These are phyloP conservation scores for Solanum verrucosum DNA, from an alignment of 257 asterid genomes.

Conservation along the genomic window DNA sequence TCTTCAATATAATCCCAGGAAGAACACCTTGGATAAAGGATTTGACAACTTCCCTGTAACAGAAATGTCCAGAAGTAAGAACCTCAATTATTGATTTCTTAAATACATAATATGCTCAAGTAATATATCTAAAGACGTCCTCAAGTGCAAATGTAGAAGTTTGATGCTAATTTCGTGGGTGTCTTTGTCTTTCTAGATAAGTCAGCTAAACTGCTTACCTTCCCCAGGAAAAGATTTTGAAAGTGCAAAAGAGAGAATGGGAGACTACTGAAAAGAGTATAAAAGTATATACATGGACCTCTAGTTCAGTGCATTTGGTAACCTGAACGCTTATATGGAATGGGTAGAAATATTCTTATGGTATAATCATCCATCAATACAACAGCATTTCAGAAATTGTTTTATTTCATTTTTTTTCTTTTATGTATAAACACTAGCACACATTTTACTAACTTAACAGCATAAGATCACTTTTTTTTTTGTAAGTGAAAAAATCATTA, in stretches of 20 bases:
- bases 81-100: neutral
- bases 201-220: neutral
- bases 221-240: neutral
- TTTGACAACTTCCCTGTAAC: conserved; percentile 11
- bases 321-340: neutral
- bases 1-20: conserved; percentile 13
- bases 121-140: neutral
- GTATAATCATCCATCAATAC: neutral
- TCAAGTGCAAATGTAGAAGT: neutral
- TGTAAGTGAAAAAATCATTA: neutral
- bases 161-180: neutral
- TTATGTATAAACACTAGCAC: neutral
- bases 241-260: neutral
- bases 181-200: neutral
- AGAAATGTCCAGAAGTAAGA: neutral
- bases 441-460: neutral
- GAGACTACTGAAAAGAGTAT: neutral
- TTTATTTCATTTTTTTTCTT: neutral
- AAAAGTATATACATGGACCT: neutral
- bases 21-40: conserved; percentile 18
- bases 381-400: neutral
- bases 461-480: neutral
- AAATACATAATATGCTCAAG: neutral
- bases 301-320: neutral
- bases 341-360: neutral